These are phyloP conservation scores for Phlyctochytrium planicorne DNA, from an alignment of 192 early-diverging fungal genomes.

Conservation along the genomic window DNA sequence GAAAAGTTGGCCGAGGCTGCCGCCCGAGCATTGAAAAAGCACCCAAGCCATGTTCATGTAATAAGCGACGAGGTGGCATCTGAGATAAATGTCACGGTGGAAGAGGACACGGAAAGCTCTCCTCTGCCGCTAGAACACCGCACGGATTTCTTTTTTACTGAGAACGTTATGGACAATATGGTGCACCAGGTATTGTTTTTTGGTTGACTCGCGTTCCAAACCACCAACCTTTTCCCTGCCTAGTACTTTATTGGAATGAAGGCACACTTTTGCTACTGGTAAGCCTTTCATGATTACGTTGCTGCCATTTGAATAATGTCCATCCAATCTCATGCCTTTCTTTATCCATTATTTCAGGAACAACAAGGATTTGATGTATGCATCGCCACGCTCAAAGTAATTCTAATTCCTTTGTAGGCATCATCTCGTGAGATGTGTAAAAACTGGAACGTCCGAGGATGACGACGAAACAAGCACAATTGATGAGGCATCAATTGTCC, in stretches of 20 bases:
- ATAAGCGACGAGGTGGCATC: neutral
- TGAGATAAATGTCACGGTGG: neutral
- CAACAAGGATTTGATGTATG: neutral
- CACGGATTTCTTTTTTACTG: constrained; percentile 46
- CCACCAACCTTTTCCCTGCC: neutral
- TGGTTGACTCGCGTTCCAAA: too few relatives aligned
- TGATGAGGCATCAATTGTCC: too few relatives aligned
- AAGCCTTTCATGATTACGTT: neutral
- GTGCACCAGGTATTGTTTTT: constrained; percentile 28
- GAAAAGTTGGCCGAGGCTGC: constrained; percentile 30
- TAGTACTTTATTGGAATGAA: constrained; percentile 41
- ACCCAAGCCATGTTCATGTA: neutral
- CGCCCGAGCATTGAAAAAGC: constrained; percentile 12
- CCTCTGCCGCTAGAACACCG: constrained; percentile 26
- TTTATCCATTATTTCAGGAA: neutral
- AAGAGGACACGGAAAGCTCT: constrained; percentile 20
- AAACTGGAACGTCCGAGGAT: neutral
- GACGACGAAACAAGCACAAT: too few relatives aligned
- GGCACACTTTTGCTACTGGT: constrained; percentile 55
- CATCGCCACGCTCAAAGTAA: too few relatives aligned
- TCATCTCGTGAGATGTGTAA: neutral
- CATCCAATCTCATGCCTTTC: too few relatives aligned
- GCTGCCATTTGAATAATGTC: neutral
- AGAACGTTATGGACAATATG: constrained; percentile 41
- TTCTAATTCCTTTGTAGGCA: too few relatives aligned